A percentile compares a stretch with the other conserved stretches of the same genome.
phyloP scores from a whole-genome alignment of 495 filamentous ascomycete species.

The Aspergillus baeticus region DNA sequence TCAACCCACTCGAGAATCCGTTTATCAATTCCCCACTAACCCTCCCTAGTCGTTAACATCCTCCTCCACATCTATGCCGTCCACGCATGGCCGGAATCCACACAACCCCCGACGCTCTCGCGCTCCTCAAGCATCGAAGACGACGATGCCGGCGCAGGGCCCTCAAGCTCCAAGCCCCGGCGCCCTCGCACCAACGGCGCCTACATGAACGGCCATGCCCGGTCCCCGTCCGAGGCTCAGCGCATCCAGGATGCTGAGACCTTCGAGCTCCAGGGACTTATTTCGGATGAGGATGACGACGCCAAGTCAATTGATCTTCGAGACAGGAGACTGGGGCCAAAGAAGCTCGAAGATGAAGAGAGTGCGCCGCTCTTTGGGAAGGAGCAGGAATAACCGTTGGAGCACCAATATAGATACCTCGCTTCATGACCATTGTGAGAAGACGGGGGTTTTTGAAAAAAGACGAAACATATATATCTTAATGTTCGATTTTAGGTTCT shows the following conservation, averaged over 20 bases:
- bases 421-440: too few relatives aligned
- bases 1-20: background rate
- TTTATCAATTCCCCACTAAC: background rate
- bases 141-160: constrained; percentile 5
- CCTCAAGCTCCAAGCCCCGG: constrained; percentile 7
- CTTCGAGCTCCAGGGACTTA: constrained; percentile 87
- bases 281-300: constrained; percentile 70
- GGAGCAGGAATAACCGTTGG: constrained; percentile 14
- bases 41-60: constrained; percentile 63
- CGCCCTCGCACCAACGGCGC: constrained; percentile 4
- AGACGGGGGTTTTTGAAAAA: too few relatives aligned
- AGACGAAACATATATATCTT: too few relatives aligned
- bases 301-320: constrained; percentile 15
- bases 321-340: constrained; percentile 22
- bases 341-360: constrained; percentile 38
- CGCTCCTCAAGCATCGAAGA: constrained; percentile 15
- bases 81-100: constrained; percentile 49
- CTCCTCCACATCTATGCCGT: constrained; percentile 81
- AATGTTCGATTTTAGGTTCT: too few relatives aligned
- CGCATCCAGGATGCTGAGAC: constrained; percentile 73
- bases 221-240: constrained; percentile 47
- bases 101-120: constrained; percentile 26
- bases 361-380: constrained; percentile 29
- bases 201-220: constrained; percentile 56
- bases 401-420: too few relatives aligned